Base-by-base conservation (phyloP, 495 filamentous ascomycete species). In the Neurospora sp. region DNA sequence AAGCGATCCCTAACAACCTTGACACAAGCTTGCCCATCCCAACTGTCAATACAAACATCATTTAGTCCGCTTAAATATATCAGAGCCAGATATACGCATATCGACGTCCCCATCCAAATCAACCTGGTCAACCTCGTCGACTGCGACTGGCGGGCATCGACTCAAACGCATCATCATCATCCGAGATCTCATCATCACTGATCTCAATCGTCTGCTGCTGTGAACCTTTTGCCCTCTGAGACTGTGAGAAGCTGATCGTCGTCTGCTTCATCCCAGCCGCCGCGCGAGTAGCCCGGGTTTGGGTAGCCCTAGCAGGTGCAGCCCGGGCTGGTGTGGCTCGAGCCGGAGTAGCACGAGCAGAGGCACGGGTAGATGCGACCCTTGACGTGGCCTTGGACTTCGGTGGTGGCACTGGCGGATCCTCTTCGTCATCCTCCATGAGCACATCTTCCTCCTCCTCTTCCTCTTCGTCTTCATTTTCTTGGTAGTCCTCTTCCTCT, bases 161-260 rank as follows among this genome's bases (percentile, higher is more conserved):
- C 81, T 96, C 93, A 83, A 96, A 96, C 1, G 92, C 93, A 84
- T 97, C 94, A 31, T 92, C 88, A 39, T 89, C 89, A 46, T 91
- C 91, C 1, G 88, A 90, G 6, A 93, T 93, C 73, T 92, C 92
- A 77, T 94, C 93, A 75, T 93, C 92, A 74, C 93, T 90, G 73
- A 91, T 87, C 76, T 91, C 86, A 78, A 81, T 81, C 72, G 78
- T 83, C 81, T 83, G 83, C 80, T 82, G 81, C 60, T 78, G 60
- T 78, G 79, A 82, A 76, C 79, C 84, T 76, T 84, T 83, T 12
- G 85, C 82, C 69, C 85, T 86, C 42, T 90, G 88, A 2, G 86
- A 82, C 41, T 88, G 87, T 9, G 89, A 88, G 78, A 97, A 97
- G 78, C 87, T 90, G 20, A 97, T 82, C 14, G 85, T 95, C 3